Evolutionary conservation across 805 yeast species (phyloP).

Genomic region (Ogataea naganishii): DNA sequence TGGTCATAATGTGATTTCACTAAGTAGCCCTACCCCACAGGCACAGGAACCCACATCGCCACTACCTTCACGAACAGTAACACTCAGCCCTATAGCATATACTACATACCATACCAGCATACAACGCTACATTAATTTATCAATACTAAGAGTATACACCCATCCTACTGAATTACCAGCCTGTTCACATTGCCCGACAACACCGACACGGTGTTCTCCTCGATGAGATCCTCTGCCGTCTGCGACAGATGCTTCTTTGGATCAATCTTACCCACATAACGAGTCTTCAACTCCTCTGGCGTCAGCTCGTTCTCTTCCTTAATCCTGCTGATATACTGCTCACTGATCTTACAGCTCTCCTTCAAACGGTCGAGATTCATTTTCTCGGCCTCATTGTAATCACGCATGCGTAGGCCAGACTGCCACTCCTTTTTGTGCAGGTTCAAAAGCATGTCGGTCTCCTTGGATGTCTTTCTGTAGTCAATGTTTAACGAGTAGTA

Average conservation of each 20-base stretch:
- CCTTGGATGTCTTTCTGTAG: constrained; percentile 85
- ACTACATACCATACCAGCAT: too few species aligned
- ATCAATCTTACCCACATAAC: constrained; percentile 97
- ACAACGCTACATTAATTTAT: too few species aligned
- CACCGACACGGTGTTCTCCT: constrained; percentile 82
- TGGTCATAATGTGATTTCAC: too few species aligned
- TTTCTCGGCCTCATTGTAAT: constrained; percentile 71
- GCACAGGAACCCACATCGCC: too few species aligned
- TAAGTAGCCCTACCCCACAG: too few species aligned
- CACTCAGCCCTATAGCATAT: too few species aligned
- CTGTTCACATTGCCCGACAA: constrained; percentile 86
- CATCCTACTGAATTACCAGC: constrained; percentile 64
- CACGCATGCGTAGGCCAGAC: constrained; percentile 71
- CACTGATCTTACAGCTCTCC: constrained; percentile 82
- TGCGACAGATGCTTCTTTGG: constrained; percentile 95
- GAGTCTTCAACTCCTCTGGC: constrained; percentile 84
- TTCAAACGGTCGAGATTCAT: constrained; percentile 65
- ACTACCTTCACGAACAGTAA: too few species aligned
- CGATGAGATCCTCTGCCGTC: constrained; percentile 78
- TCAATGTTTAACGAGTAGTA: constrained; percentile 93
- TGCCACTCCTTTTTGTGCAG: constrained; percentile 96
- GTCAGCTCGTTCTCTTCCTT: constrained; percentile 84
- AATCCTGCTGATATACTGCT: constrained; percentile 81
- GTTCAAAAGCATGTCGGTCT: constrained; percentile 88
- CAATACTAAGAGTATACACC: neutral